Base-by-base conservation (phyloP, 164 flowering plant genomes). In the Magnolia changhungtana region DNA sequence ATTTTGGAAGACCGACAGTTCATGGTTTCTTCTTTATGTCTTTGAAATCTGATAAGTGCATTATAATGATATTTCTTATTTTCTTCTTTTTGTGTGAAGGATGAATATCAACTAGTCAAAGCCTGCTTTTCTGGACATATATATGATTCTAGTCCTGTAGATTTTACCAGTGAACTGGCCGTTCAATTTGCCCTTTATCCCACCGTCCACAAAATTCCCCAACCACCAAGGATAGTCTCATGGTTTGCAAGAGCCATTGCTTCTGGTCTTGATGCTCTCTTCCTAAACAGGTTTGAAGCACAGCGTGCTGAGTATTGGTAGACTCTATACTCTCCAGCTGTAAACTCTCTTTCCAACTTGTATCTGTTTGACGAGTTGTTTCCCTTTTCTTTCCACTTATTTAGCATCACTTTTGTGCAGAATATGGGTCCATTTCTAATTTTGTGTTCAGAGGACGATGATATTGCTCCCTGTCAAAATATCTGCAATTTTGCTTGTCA, bases 111-210 rank as follows among this genome's bases (percentile, higher is more conserved):
- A 72, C 83, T 89, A 76, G 88, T 93, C 55, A 90, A 85, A 75
- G 90, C 89, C 78, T 93, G 90, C 74, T 76, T 91, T 74, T 85
- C 87, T 27, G 99, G 99, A 55, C 82, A 83, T 81, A 89, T 92
- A 45, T 96, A 89, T 78, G 99, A 96, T 77, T 96, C 99, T 7
- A 80, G 90, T 77, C 98, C 99, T 50, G 93, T 90, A 23, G 99
- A 96, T 83, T 92, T 92, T 79, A 90, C 92, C 27, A 92, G 98
- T 80, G 97, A 93, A 73, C 21, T 87, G 80, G 97, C 96, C 29
- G 84, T 88, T 45, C 81, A 82, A 63, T 92, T 95, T 83, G 79
- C 84, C 78, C 91, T 93, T 81, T 91, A 91, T 71, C 96, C 98
- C 61, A 68, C 89, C 13, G 82, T 88, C 67, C 85, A 91, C 51